Evolutionary conservation across 495 filamentous ascomycete genomes (phyloP).

Genomic region (Extremus antarcticus): DNA sequence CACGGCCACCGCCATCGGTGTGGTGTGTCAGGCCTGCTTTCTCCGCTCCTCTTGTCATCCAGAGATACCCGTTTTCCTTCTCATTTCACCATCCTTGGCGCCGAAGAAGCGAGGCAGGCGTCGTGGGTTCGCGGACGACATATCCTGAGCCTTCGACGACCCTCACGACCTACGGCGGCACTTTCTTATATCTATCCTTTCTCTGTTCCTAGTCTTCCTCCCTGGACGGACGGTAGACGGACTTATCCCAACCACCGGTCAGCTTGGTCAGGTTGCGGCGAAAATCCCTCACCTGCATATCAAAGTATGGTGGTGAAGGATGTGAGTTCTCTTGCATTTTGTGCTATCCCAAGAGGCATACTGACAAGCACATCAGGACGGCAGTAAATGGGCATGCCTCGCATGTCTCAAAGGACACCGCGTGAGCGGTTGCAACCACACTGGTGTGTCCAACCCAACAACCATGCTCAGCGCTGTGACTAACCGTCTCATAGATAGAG

Average conservation of each 20-base stretch:
- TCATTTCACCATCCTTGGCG: not conserved
- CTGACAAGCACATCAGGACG: slow-evolving; percentile 16
- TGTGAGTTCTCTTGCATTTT: not conserved
- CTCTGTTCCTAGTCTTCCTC: not conserved
- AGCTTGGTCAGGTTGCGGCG: not conserved
- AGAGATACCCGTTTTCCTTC: not conserved
- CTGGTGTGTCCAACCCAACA: slow-evolving; percentile 19
- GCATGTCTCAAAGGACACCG: slow-evolving; percentile 36
- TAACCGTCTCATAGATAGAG: slow-evolving; percentile 66
- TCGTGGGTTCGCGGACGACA: not conserved
- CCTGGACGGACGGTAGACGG: not conserved
- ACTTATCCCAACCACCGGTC: not conserved
- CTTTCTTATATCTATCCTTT: not conserved
- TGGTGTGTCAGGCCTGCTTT: slow-evolving; percentile 15
- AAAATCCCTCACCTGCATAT: not conserved
- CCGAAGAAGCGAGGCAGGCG: not conserved
- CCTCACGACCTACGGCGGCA: not conserved
- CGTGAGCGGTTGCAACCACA: slow-evolving; percentile 34
- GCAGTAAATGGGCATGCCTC: slow-evolving; percentile 33
- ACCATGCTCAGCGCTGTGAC: not conserved
- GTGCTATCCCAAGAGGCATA: not conserved
- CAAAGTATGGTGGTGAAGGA: slow-evolving; percentile 5
- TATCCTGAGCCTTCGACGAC: not conserved
- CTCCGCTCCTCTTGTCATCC: slow-evolving; percentile 1
- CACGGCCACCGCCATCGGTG: slow-evolving; percentile 18